These are phyloP conservation scores for Sporothrix pseudoabietina DNA, from an alignment of 2,329 filamentous ascomycete genomes.

Conservation along the genomic window DNA sequence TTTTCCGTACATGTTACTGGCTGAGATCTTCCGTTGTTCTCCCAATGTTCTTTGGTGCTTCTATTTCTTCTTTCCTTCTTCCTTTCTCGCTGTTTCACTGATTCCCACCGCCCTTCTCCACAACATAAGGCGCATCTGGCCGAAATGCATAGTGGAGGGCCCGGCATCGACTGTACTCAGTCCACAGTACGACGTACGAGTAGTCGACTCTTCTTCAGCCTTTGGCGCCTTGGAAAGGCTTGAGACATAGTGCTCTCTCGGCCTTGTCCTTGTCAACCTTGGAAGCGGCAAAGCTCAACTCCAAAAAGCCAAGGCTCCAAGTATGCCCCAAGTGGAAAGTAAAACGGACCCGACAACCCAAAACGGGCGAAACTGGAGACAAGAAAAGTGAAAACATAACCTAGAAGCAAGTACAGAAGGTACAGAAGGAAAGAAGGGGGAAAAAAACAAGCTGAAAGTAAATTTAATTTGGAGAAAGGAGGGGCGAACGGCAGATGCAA, in stretches of 20 bases:
- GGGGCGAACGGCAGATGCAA: no score
- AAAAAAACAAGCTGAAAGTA: neutral
- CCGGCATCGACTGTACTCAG: neutral
- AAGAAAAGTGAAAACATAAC: neutral
- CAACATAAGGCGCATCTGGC: conserved; percentile 1
- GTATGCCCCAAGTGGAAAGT: neutral
- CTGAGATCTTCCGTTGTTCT: neutral
- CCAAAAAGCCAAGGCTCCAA: neutral
- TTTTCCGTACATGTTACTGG: neutral
- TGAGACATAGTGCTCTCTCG: neutral
- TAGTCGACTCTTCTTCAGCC: neutral
- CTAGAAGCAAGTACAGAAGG: neutral
- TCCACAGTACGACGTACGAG: no score
- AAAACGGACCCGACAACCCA: neutral
- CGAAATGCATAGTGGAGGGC: neutral
- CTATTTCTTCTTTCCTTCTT: neutral
- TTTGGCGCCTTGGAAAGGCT: conserved; percentile 8
- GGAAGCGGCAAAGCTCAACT: neutral
- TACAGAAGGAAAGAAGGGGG: neutral
- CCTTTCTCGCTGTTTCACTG: neutral
- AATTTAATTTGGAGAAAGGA: neutral
- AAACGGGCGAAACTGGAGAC: no score
- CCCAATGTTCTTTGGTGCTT: neutral
- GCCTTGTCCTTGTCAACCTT: neutral
- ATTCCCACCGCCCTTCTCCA: neutral